These are phyloP conservation scores for Phlebiopsis flavidoalba DNA, from an alignment of 768 basidiomycete genomes.

Conservation along the genomic window DNA sequence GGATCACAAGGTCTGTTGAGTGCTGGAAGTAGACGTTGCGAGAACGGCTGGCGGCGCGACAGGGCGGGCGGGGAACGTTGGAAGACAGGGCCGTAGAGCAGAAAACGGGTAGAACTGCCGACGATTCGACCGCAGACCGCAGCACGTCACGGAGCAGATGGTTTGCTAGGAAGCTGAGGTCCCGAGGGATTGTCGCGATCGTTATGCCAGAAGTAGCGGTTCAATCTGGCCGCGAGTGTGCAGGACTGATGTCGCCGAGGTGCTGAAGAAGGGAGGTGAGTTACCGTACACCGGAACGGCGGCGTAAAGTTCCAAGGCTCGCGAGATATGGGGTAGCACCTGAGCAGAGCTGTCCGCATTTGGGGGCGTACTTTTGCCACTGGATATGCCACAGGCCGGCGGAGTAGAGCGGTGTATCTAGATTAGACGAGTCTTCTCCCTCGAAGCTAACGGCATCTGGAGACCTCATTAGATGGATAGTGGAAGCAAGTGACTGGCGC, in stretches of 20 bases:
- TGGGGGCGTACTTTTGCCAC: not conserved
- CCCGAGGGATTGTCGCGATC: not conserved
- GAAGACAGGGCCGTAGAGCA: not conserved
- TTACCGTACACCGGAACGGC: not conserved
- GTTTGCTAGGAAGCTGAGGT: not conserved
- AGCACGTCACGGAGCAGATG: not conserved
- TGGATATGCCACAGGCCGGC: not conserved
- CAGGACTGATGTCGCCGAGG: not conserved
- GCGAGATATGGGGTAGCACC: not conserved
- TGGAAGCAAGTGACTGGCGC: not conserved
- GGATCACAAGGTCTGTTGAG: constrained; percentile 7
- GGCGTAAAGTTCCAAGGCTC: not conserved
- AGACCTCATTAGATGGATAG: not conserved
- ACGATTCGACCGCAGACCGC: not conserved
- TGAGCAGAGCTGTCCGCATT: constrained; percentile 7
- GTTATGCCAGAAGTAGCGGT: constrained; percentile 8
- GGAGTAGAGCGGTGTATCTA: not conserved
- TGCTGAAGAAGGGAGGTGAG: constrained; percentile 3
- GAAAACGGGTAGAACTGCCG: not conserved
- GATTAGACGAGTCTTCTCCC: not conserved
- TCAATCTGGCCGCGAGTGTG: constrained; percentile 2
- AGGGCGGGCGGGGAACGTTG: not conserved
- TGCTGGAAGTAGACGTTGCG: not conserved
- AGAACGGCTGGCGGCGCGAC: not conserved
- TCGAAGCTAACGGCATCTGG: not conserved